Conservation (phyloP, 225 moss, liverwort and hornwort species). For the Climacium dendroides region DNA sequence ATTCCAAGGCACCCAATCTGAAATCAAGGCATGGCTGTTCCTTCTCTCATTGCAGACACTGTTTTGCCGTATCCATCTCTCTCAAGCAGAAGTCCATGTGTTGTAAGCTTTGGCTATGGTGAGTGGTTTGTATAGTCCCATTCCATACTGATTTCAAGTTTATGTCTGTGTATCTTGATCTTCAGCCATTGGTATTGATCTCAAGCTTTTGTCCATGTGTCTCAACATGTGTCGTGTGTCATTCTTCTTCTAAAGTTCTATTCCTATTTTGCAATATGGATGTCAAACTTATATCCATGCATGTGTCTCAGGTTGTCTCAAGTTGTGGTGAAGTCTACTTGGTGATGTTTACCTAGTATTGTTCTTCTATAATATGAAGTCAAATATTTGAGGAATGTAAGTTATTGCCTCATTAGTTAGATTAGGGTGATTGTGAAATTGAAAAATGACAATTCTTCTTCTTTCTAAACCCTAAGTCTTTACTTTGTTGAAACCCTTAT, state of each 20-base stretch:
- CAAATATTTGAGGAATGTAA: not conserved
- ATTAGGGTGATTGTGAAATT: not conserved
- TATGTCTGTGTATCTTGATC: not conserved
- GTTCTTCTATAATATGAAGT: not conserved
- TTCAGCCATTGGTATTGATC: not conserved
- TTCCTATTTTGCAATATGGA: not conserved
- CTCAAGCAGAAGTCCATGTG: not conserved
- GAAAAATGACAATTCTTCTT: too few species aligned
- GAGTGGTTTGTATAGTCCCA: not conserved
- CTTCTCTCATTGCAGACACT: not conserved
- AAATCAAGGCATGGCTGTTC: not conserved
- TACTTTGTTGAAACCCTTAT: not conserved
- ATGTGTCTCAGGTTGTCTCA: too few species aligned
- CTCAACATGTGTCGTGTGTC: not conserved
- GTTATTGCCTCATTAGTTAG: not conserved
- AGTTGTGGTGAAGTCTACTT: not conserved
- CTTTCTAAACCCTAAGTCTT: not conserved
- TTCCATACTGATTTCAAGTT: not conserved
- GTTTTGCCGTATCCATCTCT: not conserved
- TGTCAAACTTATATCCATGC: not conserved
- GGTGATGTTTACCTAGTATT: fast-evolving
- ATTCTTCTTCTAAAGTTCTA: not conserved
- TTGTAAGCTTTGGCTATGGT: not conserved
- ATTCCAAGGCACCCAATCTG: too few species aligned
- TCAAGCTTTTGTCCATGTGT: not conserved